Evolutionary conservation across 2,329 filamentous ascomycete species (phyloP), one percentile per base, ranked within the genome.

Genomic region (Tricladium varicosporioides): DNA sequence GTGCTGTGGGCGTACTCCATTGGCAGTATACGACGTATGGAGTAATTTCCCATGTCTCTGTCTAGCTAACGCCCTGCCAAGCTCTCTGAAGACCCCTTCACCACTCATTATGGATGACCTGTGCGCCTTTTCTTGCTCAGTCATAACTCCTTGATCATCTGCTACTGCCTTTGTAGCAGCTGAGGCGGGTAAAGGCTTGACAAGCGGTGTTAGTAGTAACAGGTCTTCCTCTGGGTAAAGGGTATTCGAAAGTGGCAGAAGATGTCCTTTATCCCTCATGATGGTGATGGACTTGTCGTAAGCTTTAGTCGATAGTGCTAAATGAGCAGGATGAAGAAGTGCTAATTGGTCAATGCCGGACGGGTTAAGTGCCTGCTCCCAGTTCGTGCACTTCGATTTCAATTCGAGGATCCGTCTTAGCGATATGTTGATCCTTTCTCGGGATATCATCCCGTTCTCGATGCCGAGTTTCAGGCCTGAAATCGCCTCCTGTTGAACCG

Each of bases 221-320:
- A 97, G 74, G 70, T 97, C 93, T 69, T 97, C 92, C 55, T 91
- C 89, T 16, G 88, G 83, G 48, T 93, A 87, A 69, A 97, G 81
- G 4, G 90, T 87, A 60, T 87, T 87, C 2, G 90, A 88, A 5
- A 97, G 78, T 1, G 94, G 94, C 2, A 99, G 77, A 1, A 96
- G 76, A 58, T 89, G 86, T 60, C 93, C 89, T 71, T 91, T 93
- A 70, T 99, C 93, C 56, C 92, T 82, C 48, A 97, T 91, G 19
- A 99, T 88, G 0, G 92, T 94, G 59, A 97, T 96, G 1, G 93
- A 97, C 63, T 85, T 87, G 68, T 96, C 92, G 71, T 97, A 99
- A 1, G 92, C 92, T 69, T 84, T 87, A 0, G 86, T 89, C 0
- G 93, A 96, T 5, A 97, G 79, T 5, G 83, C 83, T 9, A 89